A percentile compares a stretch with the other conserved stretches of the same genome.
Conservation (phyloP, 2,329 filamentous ascomycete species). For the Trichoderma asperellum region DNA sequence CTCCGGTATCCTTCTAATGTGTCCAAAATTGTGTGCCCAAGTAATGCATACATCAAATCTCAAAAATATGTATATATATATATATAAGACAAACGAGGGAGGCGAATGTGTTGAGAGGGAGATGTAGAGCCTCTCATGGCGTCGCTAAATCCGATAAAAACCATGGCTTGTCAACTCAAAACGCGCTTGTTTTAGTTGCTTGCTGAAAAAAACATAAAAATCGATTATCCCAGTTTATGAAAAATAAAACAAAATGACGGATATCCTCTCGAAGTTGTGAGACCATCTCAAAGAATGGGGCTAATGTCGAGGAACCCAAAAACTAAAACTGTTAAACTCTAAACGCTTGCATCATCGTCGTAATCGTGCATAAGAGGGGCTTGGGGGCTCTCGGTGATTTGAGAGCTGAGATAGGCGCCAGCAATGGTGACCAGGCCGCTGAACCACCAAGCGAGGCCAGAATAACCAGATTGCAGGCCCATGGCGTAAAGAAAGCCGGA, state of each 20-base stretch:
- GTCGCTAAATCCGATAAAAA: neutral
- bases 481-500: conserved; percentile 83
- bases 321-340: conserved; percentile 15
- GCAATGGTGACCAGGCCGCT: conserved; percentile 75
- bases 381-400: conserved; percentile 68
- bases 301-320: neutral
- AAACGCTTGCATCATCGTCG: conserved; percentile 41
- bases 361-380: conserved; percentile 46
- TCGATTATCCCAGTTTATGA: neutral
- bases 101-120: neutral
- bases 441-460: conserved; percentile 92
- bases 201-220: conserved; percentile 1
- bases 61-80: neutral
- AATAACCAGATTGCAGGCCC: conserved; percentile 79
- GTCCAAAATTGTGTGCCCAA: neutral
- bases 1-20: conserved; percentile 22
- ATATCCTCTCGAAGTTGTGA: neutral
- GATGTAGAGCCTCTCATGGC: conserved; percentile 4
- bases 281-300: neutral
- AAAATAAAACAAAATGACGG: neutral
- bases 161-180: neutral
- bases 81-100: neutral
- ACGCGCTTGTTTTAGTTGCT: neutral
- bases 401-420: conserved; percentile 75
- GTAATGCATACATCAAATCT: neutral